Conservation (phyloP, 208 protist species). For the Leishmania mexicana region DNA sequence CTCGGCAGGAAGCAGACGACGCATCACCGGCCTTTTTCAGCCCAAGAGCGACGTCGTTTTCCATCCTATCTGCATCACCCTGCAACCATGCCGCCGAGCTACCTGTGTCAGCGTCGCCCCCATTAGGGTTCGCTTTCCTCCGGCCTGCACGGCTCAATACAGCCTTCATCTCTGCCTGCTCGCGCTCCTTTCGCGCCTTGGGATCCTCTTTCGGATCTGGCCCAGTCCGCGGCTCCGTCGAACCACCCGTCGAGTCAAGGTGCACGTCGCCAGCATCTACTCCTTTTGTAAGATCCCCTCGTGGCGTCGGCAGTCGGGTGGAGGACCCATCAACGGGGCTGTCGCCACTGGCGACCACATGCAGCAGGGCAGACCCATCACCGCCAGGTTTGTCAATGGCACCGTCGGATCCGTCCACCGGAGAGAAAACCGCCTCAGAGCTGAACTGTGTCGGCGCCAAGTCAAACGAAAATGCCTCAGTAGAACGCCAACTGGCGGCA, state of each 20-base stretch:
- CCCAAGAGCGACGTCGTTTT: not conserved
- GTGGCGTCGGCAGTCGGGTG: constrained; percentile 1
- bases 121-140: not conserved
- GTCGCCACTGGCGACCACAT: not conserved
- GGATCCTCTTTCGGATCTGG: constrained; percentile 11
- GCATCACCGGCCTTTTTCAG: not conserved
- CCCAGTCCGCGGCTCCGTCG: not conserved
- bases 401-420: constrained; percentile 6
- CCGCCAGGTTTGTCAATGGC: not conserved
- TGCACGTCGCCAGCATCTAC: not conserved
- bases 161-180: constrained; percentile 30
- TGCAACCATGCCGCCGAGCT: not conserved
- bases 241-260: not conserved
- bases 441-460: constrained; percentile 10
- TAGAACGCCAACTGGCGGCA: constrained; percentile 10
- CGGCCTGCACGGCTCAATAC: constrained; percentile 9
- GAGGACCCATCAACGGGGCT: not conserved
- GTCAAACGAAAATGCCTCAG: constrained; percentile 21
- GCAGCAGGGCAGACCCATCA: too few species aligned
- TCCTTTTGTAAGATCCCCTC: not conserved
- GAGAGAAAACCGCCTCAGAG: constrained; percentile 21
- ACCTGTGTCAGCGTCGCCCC: not conserved
- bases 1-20: not conserved
- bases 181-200: constrained; percentile 14
- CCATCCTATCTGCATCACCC: constrained; percentile 5